Conservation (phyloP, 768 basidiomycete genomes). For the Naematelia encephala region DNA sequence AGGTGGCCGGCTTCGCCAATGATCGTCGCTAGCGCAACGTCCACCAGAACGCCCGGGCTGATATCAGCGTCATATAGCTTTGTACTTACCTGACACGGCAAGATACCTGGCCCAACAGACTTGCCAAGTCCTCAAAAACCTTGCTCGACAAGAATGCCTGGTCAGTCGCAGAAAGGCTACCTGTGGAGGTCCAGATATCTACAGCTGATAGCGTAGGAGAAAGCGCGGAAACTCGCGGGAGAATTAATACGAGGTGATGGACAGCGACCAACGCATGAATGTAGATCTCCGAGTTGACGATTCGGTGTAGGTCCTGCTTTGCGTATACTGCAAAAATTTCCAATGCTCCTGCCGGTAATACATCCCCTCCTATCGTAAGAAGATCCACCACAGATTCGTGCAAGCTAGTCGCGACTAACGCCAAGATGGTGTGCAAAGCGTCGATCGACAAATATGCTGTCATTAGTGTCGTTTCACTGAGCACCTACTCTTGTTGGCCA, state of each 20-base stretch:
- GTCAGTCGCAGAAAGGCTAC: conserved; percentile 8
- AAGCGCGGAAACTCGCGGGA: conserved; percentile 16
- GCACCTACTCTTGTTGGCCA: conserved; percentile 2
- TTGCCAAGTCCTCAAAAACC: conserved; percentile 10
- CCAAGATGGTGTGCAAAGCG: conserved; percentile 34
- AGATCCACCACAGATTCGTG: conserved; percentile 27
- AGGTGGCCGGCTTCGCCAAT: conserved; percentile 1
- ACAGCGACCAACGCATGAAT: conserved; percentile 32
- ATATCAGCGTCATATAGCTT: not conserved
- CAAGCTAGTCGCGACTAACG: conserved; percentile 34
- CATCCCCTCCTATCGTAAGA: conserved; percentile 11
- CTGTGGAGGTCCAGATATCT: conserved; percentile 7
- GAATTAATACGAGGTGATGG: conserved; percentile 30
- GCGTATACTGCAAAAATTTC: conserved; percentile 34
- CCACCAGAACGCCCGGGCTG: conserved; percentile 31
- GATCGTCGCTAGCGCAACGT: conserved; percentile 26
- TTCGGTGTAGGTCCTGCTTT: conserved; percentile 8
- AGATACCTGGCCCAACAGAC: conserved; percentile 6
- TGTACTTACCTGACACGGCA: conserved; percentile 26
- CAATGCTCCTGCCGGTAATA: conserved; percentile 20
- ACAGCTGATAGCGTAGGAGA: not conserved
- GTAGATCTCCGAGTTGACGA: conserved; percentile 28
- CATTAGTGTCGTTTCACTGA: not conserved
- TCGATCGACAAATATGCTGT: conserved; percentile 24
- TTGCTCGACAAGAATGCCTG: conserved; percentile 6